Evolutionary conservation across 228 moss, liverwort and hornwort genomes (phyloP).

Genomic region (Sphagnum magellanicum): DNA sequence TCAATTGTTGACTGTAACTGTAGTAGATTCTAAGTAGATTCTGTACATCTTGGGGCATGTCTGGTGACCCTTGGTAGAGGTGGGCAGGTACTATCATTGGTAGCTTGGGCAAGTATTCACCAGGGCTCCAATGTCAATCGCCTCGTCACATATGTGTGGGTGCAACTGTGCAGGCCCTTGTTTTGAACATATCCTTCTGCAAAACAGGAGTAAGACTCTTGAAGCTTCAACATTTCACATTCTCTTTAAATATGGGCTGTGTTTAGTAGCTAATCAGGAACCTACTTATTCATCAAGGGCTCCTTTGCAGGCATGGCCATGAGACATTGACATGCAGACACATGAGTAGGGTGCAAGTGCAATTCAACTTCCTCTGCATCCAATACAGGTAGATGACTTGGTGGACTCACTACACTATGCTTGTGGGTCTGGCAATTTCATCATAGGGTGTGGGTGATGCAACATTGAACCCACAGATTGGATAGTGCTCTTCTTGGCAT

Average conservation of each 20-base stretch:
- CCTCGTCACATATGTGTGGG: conserved; percentile 55
- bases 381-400: conserved; percentile 38
- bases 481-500: conserved; percentile 83
- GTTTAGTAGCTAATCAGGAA: too few relatives aligned
- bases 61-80: neutral
- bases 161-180: conserved; percentile 60
- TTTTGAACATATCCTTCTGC: conserved; percentile 37
- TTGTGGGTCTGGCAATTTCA: conserved; percentile 47
- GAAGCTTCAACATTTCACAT: too few relatives aligned
- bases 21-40: too few relatives aligned
- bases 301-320: too few relatives aligned
- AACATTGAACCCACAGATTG: conserved; percentile 70
- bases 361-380: too few relatives aligned
- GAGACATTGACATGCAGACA: too few relatives aligned
- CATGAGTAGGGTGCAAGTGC: too few relatives aligned
- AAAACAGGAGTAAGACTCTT: conserved; percentile 54
- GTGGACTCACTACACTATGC: conserved; percentile 29
- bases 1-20: too few relatives aligned
- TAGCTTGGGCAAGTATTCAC: conserved; percentile 65
- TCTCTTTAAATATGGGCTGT: too few relatives aligned
- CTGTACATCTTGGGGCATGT: too few relatives aligned
- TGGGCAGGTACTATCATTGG: conserved; percentile 67
- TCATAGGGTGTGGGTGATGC: conserved; percentile 85
- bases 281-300: too few relatives aligned
- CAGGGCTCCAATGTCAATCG: conserved; percentile 63